A percentile compares a stretch with the other conserved stretches of the same genome.
phyloP scores from a whole-genome alignment of 768 basidiomycete species.

The Pleurotus ostreatus region DNA sequence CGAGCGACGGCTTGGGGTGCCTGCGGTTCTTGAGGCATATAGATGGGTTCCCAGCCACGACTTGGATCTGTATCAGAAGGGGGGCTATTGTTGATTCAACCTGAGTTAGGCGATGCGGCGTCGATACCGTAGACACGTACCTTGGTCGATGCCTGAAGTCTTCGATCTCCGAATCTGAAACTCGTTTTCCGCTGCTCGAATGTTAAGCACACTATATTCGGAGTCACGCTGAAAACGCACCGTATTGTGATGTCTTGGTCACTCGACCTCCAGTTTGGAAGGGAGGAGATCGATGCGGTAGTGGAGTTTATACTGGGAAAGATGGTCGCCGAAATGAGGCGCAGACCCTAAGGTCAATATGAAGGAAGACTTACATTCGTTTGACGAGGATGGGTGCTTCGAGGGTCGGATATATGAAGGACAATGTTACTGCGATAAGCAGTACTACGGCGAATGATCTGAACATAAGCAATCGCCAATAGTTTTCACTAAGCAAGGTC shows the following conservation, averaged over 20 bases:
- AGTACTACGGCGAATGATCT: constrained; percentile 1
- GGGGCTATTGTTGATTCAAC: not conserved
- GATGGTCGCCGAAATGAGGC: not conserved
- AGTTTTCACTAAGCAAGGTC: not conserved
- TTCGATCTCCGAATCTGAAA: not conserved
- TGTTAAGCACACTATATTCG: not conserved
- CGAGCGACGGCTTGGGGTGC: not conserved
- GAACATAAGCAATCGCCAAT: not conserved
- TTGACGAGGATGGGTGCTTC: not conserved
- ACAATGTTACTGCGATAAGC: not conserved
- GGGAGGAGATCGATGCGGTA: not conserved
- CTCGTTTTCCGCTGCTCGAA: not conserved
- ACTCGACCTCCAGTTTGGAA: not conserved
- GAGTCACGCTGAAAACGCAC: not conserved
- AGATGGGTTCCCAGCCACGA: constrained; percentile 3
- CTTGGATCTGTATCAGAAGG: not conserved
- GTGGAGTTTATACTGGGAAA: not conserved
- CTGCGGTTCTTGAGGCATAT: not conserved
- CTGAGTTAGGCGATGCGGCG: not conserved
- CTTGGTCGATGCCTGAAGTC: not conserved
- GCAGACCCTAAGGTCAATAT: not conserved
- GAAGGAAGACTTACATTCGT: not conserved
- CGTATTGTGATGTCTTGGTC: not conserved
- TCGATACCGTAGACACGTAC: not conserved
- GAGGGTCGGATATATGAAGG: constrained; percentile 1